These are phyloP conservation scores for Ustilago cynodontis DNA, from an alignment of 1,284 basidiomycete species.

Conservation along the genomic window DNA sequence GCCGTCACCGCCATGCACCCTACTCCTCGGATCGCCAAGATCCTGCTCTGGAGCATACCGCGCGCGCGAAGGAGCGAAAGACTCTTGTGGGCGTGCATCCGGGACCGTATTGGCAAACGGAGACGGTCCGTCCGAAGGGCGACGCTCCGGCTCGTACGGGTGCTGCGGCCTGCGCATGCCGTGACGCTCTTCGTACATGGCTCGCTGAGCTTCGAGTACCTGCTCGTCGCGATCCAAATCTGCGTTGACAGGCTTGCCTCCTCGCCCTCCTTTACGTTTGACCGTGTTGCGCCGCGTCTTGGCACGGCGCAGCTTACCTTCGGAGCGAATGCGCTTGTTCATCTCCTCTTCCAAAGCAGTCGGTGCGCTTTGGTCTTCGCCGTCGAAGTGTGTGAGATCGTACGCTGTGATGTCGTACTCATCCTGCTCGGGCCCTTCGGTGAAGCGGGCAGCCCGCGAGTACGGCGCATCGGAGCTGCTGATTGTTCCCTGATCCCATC, in stretches of 20 bases:
- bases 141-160: conserved; percentile 18
- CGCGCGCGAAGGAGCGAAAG: conserved; percentile 5
- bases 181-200: conserved; percentile 48
- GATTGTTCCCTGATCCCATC: conserved; percentile 6
- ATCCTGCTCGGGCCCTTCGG: conserved; percentile 71
- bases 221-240: conserved; percentile 37
- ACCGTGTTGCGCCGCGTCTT: conserved; percentile 67
- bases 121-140: conserved; percentile 22
- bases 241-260: conserved; percentile 20
- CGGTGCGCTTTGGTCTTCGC: conserved; percentile 76
- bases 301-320: conserved; percentile 79
- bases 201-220: conserved; percentile 45
- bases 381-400: conserved; percentile 85
- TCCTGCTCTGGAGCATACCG: conserved; percentile 20
- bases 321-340: conserved; percentile 76
- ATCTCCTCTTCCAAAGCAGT: conserved; percentile 78
- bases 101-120: background rate
- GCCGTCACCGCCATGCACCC: conserved; percentile 4
- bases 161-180: conserved; percentile 20
- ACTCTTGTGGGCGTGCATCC: background rate
- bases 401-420: conserved; percentile 74
- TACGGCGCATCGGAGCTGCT: conserved; percentile 17
- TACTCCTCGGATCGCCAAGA: conserved; percentile 21
- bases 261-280: conserved; percentile 46
- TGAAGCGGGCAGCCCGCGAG: conserved; percentile 51